phyloP scores from a whole-genome alignment of 2,329 filamentous ascomycete species.

The Eutypella sp. region DNA sequence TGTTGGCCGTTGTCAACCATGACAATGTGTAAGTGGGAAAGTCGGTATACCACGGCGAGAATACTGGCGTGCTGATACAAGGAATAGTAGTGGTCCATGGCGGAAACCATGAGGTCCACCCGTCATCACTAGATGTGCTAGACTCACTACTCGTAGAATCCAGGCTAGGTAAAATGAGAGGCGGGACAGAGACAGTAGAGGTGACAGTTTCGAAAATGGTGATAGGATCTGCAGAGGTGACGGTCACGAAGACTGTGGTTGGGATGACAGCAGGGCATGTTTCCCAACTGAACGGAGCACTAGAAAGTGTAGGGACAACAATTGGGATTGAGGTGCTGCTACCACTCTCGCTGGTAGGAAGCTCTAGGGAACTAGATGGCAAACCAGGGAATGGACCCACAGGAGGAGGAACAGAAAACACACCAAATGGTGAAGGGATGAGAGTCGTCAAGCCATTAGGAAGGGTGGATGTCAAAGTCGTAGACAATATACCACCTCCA shows the following conservation, averaged over 20 bases:
- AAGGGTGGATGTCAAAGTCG: neutral
- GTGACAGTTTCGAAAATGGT: constrained; percentile 25
- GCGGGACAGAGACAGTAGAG: constrained; percentile 24
- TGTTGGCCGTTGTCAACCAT: too few relatives aligned
- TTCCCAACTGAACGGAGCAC: constrained; percentile 14
- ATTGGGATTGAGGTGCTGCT: too few relatives aligned
- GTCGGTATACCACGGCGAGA: constrained; percentile 22
- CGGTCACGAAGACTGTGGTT: constrained; percentile 45
- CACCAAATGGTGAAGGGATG: neutral
- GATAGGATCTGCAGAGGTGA: constrained; percentile 30
- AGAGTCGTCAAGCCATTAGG: neutral
- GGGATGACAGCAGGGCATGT: constrained; percentile 37
- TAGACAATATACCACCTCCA: neutral
- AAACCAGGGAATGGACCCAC: neutral
- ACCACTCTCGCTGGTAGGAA: too few relatives aligned
- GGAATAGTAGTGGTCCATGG: constrained; percentile 13
- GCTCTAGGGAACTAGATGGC: too few relatives aligned
- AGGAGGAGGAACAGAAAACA: neutral
- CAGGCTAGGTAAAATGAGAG: constrained; percentile 13
- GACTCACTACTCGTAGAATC: constrained; percentile 10
- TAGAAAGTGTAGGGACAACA: constrained; percentile 4
- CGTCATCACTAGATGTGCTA: too few relatives aligned
- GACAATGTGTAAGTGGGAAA: constrained; percentile 22
- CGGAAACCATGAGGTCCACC: constrained; percentile 16
- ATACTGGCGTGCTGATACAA: constrained; percentile 10